phyloP scores from a whole-genome alignment of 2,329 filamentous ascomycete genomes.

The Ambrosiella xylebori region DNA sequence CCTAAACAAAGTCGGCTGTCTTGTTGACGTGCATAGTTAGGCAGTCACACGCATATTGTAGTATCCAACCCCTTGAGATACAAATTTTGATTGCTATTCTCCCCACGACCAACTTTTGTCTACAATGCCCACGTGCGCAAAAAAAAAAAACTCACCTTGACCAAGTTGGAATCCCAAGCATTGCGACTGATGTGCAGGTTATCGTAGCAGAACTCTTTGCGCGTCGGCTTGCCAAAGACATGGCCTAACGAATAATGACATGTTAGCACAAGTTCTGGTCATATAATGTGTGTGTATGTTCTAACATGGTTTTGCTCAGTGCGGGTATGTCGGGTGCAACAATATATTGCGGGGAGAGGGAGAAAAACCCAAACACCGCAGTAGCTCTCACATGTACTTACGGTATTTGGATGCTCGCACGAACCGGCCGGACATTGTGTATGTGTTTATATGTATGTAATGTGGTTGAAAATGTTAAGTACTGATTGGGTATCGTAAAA shows the following conservation, averaged over 20 bases:
- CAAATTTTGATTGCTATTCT: no score
- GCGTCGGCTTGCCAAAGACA: conserved; percentile 88
- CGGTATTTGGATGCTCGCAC: conserved; percentile 53
- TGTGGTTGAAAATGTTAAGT: neutral
- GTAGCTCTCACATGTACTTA: conserved; percentile 25
- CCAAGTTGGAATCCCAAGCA: conserved; percentile 96
- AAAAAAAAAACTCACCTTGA: conserved; percentile 55
- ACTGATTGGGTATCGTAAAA: neutral
- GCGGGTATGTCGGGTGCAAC: neutral
- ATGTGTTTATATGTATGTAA: neutral
- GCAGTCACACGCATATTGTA: neutral
- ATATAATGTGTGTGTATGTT: neutral
- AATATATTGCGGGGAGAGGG: neutral
- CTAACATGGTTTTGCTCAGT: no score
- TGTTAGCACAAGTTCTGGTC: conserved; percentile 11
- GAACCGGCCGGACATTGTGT: conserved; percentile 44
- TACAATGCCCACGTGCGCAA: no score
- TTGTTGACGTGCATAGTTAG: neutral
- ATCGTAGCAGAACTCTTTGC: conserved; percentile 97
- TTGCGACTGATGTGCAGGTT: conserved; percentile 94
- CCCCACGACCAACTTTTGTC: no score
- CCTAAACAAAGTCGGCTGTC: neutral
- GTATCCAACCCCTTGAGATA: no score
- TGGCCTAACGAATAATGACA: conserved; percentile 47
- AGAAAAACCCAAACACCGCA: neutral